Evolutionary conservation across 768 basidiomycete genomes (phyloP).

Genomic region (Suillus clintonianus): DNA sequence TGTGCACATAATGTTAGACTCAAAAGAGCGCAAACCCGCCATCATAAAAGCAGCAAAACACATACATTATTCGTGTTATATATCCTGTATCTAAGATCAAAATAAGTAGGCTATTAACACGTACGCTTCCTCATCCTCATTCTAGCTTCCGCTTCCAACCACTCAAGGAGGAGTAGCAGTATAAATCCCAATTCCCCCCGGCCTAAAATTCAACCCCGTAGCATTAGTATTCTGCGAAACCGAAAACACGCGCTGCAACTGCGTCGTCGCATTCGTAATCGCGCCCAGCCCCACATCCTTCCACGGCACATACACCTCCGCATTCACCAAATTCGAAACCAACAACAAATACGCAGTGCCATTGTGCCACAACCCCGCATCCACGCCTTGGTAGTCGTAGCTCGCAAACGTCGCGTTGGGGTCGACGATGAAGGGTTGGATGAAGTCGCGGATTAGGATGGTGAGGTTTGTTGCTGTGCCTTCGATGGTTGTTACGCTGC

Average conservation of each 20-base stretch:
- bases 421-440: slow-evolving; percentile 26
- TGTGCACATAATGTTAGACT: too few species aligned
- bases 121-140: too few species aligned
- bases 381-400: slow-evolving; percentile 22
- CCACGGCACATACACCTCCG: slow-evolving; percentile 16
- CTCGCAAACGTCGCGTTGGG: slow-evolving; percentile 5
- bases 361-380: slow-evolving; percentile 23
- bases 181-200: slow-evolving; percentile 25
- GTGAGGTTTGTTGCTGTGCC: slow-evolving; percentile 15
- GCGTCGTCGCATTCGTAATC: slow-evolving; percentile 17
- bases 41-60: too few species aligned
- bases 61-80: not conserved
- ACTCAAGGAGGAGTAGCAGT: slow-evolving; percentile 7
- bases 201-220: slow-evolving; percentile 20
- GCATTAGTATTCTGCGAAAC: slow-evolving; percentile 14
- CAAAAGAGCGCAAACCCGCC: too few species aligned
- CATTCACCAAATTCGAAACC: slow-evolving; percentile 11
- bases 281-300: slow-evolving; percentile 13
- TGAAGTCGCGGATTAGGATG: not conserved
- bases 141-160: too few species aligned
- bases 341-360: slow-evolving; percentile 25
- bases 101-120: not conserved
- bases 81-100: not conserved
- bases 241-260: slow-evolving; percentile 18
- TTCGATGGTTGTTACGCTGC: slow-evolving; percentile 24